Evolutionary conservation across 805 yeast genomes (phyloP).

Genomic region (Teunomyces aglyptinius): DNA sequence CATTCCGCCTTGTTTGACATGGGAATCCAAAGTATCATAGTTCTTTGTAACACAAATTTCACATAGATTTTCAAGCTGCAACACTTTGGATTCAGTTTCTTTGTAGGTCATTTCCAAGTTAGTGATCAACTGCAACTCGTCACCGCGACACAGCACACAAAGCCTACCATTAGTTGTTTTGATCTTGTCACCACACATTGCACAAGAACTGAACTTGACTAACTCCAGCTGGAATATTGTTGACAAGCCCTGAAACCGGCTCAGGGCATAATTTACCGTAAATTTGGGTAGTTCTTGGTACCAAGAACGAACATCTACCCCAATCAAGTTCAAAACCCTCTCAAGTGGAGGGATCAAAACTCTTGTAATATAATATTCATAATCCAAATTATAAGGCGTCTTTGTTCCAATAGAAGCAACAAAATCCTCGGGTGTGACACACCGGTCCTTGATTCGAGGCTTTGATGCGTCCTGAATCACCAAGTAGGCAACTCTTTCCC

Average conservation of each 20-base stretch:
- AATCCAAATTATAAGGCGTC: constrained; percentile 56
- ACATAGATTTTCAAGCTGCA: constrained; percentile 15
- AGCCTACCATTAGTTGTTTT: not conserved
- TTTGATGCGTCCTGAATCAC: constrained; percentile 60
- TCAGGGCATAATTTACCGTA: not conserved
- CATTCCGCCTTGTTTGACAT: constrained; percentile 8
- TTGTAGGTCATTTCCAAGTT: constrained; percentile 22
- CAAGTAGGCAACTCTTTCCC: constrained; percentile 84
- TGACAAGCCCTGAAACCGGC: constrained; percentile 5
- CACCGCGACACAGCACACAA: constrained; percentile 17
- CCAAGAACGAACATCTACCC: constrained; percentile 81
- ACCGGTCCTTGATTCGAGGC: constrained; percentile 68
- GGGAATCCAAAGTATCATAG: constrained; percentile 12
- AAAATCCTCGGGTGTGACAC: constrained; percentile 75
- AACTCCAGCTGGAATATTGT: constrained; percentile 9
- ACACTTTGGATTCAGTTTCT: constrained; percentile 14
- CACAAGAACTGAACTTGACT: constrained; percentile 20
- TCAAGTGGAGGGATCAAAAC: constrained; percentile 89
- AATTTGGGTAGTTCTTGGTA: constrained; percentile 59
- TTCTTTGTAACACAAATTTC: constrained; percentile 19
- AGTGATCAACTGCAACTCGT: constrained; percentile 36
- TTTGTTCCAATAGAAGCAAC: constrained; percentile 34
- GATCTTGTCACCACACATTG: constrained; percentile 23
- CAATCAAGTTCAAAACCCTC: constrained; percentile 75
- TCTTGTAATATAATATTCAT: constrained; percentile 80